phyloP scores from a whole-genome alignment of 2,329 filamentous ascomycete species.

The Verticillium longisporum region DNA sequence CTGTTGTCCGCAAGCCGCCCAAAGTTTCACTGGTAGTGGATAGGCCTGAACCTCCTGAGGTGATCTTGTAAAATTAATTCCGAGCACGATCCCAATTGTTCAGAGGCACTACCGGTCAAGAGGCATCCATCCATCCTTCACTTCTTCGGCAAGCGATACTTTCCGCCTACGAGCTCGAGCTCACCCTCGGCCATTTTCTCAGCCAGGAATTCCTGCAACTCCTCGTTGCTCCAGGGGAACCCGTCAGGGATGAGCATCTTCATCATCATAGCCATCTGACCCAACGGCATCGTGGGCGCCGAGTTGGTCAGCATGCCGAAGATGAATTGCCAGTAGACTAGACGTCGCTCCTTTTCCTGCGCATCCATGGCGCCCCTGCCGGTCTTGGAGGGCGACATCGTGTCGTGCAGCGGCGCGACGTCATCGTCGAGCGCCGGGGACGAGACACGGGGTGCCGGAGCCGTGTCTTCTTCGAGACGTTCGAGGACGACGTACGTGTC shows the following conservation, averaged over 20 bases:
- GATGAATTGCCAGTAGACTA: constrained; percentile 86
- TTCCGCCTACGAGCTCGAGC: constrained; percentile 63
- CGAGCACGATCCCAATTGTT: too few species aligned
- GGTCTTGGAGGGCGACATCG: constrained; percentile 40
- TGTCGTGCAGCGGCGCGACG: constrained; percentile 9
- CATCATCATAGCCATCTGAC: constrained; percentile 88
- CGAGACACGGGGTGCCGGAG: constrained; percentile 17
- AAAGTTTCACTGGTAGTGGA: background rate
- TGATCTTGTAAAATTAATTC: too few species aligned
- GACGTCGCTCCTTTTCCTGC: constrained; percentile 53
- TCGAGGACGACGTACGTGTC: constrained; percentile 65
- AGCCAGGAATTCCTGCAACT: constrained; percentile 72
- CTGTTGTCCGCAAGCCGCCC: background rate
- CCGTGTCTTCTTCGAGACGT: constrained; percentile 38
- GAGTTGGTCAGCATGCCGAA: constrained; percentile 93
- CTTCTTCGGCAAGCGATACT: constrained; percentile 60
- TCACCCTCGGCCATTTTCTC: constrained; percentile 69
- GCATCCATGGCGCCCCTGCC: constrained; percentile 43
- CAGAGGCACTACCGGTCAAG: too few species aligned
- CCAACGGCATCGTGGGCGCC: constrained; percentile 69
- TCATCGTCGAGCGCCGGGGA: constrained; percentile 14
- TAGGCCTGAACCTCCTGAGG: too few species aligned
- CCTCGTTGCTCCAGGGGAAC: constrained; percentile 84
- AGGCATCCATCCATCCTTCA: constrained; percentile 20
- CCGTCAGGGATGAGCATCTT: constrained; percentile 84